Base-by-base conservation (phyloP, 2,329 filamentous ascomycete genomes). In the Colletotrichum endophyticum region DNA sequence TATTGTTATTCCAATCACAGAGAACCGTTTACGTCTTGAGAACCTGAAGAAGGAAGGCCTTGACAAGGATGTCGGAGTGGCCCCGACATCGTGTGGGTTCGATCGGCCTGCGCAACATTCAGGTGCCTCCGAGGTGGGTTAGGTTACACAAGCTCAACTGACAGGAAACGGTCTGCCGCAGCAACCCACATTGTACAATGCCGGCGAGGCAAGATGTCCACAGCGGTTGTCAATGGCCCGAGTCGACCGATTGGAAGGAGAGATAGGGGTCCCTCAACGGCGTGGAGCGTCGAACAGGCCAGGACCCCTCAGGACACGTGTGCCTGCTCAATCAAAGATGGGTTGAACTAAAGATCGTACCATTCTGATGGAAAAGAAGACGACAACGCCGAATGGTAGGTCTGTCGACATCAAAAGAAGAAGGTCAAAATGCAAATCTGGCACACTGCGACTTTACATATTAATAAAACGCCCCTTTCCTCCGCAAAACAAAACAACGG, bases 31-130 rank as follows among this genome's bases (percentile, higher is more conserved):
- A 25, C 44, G 56, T 73, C 36, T 72, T 63, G 25, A 32, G 57
- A 62, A 62, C 27, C 56, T 32, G 28, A 36, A 57, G 16, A 30
- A 32, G 67, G 57, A 32, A 62, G 57, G 39, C 32, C 34, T 70
- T 53, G 44, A 53, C 44, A 53, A 53, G 69, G 63, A 44, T 57
- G 44, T 63, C 39, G 73, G 69, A 72, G 32, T 16, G 32, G 36
- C 57, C 25, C 70, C 73, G 63, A 68, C 73, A 44, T 57, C 36
- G 56, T 53, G 72, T 70, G 72, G 59, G 34, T 66, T 59, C 67
- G 67, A 70, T 70, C 67, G 34, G 32, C 57, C 53, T 70, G 56
- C 56, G 32, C 67, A 61, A 70, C 56, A 70, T 56, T 39, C 32
- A 59, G 27, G 27, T 22, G 44, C 30, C 66, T 53, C 44, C 27